Conservation (phyloP, 1,284 basidiomycete genomes). For the Xerocomus nothofagi region DNA sequence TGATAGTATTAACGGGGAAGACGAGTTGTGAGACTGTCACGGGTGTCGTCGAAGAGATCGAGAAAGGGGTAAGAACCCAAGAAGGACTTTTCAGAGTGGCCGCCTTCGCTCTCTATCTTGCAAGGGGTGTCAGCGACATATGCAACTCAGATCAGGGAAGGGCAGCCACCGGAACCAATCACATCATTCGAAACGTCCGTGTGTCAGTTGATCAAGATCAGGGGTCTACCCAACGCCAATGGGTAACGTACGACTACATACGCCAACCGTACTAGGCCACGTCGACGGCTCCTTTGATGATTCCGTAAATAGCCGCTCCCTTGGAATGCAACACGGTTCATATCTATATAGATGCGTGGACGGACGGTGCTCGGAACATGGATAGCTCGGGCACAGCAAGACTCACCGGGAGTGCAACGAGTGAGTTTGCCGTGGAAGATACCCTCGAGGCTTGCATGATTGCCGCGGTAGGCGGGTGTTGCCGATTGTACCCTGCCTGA, state of each 20-base stretch:
- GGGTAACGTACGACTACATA: neutral
- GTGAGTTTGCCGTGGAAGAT: no score
- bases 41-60: neutral
- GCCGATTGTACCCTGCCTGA: neutral
- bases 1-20: conserved; percentile 1
- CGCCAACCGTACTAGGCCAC: conserved; percentile 2
- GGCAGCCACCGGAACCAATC: neutral
- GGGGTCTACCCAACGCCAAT: neutral
- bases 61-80: neutral
- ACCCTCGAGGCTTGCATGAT: neutral
- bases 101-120: no score
- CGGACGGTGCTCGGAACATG: neutral
- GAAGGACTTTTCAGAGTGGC: no score
- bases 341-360: no score
- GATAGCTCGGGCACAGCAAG: neutral
- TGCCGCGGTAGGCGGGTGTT: conserved; percentile 8
- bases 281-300: neutral
- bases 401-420: no score
- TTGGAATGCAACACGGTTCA: conserved; percentile 2
- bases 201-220: neutral
- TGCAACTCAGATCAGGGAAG: conserved; percentile 5
- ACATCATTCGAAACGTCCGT: neutral
- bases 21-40: neutral
- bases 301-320: conserved; percentile 4
- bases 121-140: neutral